A percentile compares a stretch with the other conserved stretches of the same genome.
These are phyloP conservation scores for Adansonia digitata DNA, from an alignment of 345 rosid genomes.

Conservation along the genomic window DNA sequence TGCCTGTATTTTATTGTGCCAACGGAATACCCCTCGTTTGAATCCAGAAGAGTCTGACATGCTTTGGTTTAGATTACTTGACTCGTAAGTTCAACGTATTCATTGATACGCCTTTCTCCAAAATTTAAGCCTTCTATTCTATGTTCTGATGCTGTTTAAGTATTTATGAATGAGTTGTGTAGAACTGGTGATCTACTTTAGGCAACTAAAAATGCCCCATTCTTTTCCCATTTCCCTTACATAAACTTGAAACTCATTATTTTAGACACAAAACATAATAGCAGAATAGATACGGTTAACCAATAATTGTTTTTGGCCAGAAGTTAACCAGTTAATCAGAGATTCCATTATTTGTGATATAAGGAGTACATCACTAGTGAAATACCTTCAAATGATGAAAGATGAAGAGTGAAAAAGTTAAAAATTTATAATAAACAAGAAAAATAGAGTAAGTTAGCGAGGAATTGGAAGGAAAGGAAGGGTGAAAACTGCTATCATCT, in stretches of 20 bases:
- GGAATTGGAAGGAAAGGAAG: neutral
- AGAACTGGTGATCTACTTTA: neutral
- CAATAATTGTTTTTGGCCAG: too few species aligned
- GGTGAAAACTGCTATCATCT: neutral
- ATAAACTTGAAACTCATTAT: neutral
- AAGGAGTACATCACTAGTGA: neutral
- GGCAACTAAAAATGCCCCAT: neutral
- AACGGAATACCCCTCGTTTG: slow-evolving; percentile 93
- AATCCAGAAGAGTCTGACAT: slow-evolving; percentile 92
- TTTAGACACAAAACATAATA: neutral
- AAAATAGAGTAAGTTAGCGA: neutral
- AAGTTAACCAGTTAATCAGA: neutral
- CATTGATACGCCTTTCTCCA: neutral
- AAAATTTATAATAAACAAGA: neutral
- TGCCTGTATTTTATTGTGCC: slow-evolving; percentile 82
- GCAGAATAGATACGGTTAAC: neutral
- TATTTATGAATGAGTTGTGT: neutral
- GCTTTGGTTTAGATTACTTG: slow-evolving; percentile 95
- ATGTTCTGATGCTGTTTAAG: neutral
- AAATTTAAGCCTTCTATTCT: neutral
- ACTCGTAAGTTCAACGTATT: slow-evolving; percentile 53
- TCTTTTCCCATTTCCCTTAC: neutral
- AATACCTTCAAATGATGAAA: neutral
- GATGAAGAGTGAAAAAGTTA: neutral
- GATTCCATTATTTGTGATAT: neutral